Conservation (phyloP, 169 alveolate species). For the Perkinsus marinus region DNA sequence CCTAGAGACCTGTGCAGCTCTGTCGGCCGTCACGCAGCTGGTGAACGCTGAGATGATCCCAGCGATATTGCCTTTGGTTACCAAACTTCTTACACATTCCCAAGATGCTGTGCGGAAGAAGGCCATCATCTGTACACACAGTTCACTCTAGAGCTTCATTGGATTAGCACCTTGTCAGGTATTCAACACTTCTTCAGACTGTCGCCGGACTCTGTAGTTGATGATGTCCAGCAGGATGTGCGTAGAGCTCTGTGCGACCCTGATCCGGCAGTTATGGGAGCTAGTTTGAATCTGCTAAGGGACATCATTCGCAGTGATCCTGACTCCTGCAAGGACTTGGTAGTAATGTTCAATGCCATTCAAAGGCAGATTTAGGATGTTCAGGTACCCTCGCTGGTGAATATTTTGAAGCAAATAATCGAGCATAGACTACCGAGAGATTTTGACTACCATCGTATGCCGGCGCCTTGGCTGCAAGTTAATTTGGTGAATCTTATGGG, state of each 20-base stretch:
- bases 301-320: conserved; percentile 19
- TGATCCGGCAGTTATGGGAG: conserved; percentile 83
- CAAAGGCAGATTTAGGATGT: not conserved
- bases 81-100: conserved; percentile 58
- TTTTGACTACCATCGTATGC: conserved; percentile 81
- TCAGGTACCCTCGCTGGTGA: conserved; percentile 52
- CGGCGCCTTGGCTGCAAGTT: conserved; percentile 91
- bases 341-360: conserved; percentile 19
- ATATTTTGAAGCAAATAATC: conserved; percentile 70
- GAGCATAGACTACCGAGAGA: conserved; percentile 81
- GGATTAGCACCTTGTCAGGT: not conserved
- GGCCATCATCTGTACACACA: conserved; percentile 48
- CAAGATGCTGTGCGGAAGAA: conserved; percentile 75
- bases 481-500: conserved; percentile 5
- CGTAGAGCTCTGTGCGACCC: conserved; percentile 67
- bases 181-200: not conserved
- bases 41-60: conserved; percentile 66
- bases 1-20: conserved; percentile 71
- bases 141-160: conserved; percentile 46
- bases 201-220: not conserved
- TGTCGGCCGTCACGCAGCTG: conserved; percentile 63
- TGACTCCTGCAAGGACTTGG: conserved; percentile 29
- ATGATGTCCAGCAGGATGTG: not conserved
- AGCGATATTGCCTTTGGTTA: conserved; percentile 61
- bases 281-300: conserved; percentile 59